A percentile compares a stretch with the other conserved stretches of the same genome.
phyloP scores from a whole-genome alignment of 2,329 filamentous ascomycete species.

The Diplocarpon rosae region DNA sequence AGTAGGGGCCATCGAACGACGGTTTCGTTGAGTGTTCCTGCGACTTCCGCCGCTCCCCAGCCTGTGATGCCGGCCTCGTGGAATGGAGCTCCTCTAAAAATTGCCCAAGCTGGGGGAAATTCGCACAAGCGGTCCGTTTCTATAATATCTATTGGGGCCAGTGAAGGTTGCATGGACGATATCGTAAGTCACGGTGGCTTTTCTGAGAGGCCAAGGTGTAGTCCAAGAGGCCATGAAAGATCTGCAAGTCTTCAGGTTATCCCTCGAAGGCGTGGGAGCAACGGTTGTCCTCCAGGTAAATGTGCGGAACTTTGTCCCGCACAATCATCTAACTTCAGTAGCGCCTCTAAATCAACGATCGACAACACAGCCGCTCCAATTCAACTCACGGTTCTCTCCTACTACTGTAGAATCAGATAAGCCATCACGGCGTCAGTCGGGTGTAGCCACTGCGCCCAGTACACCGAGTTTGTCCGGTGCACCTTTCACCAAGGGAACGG shows the following conservation, averaged over 20 bases:
- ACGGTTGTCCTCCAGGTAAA: constrained; percentile 33
- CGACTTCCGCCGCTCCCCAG: constrained; percentile 18
- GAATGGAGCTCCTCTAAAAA: constrained; percentile 16
- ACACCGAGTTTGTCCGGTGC: constrained; percentile 30
- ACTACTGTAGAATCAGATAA: constrained; percentile 20
- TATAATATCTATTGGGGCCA: constrained; percentile 66
- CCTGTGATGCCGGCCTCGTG: constrained; percentile 14
- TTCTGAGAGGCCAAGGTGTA: constrained; percentile 36
- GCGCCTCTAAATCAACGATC: constrained; percentile 26
- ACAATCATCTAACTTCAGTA: constrained; percentile 10
- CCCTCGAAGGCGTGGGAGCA: constrained; percentile 35
- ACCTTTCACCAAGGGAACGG: constrained; percentile 27
- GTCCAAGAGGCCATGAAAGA: constrained; percentile 56
- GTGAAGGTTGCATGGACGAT: constrained; percentile 24
- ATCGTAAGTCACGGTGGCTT: constrained; percentile 27
- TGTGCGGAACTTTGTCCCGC: neutral
- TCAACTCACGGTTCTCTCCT: constrained; percentile 26
- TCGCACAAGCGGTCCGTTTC: constrained; percentile 68
- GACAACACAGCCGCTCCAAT: constrained; percentile 27
- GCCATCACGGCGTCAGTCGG: constrained; percentile 16
- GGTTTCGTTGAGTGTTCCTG: constrained; percentile 49
- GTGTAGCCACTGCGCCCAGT: constrained; percentile 28
- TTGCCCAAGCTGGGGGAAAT: constrained; percentile 33
- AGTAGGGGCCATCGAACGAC: constrained; percentile 53
- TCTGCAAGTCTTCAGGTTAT: constrained; percentile 74